Conservation (phyloP, 1,284 basidiomycete genomes). For the Mycosarcoma maydis region DNA sequence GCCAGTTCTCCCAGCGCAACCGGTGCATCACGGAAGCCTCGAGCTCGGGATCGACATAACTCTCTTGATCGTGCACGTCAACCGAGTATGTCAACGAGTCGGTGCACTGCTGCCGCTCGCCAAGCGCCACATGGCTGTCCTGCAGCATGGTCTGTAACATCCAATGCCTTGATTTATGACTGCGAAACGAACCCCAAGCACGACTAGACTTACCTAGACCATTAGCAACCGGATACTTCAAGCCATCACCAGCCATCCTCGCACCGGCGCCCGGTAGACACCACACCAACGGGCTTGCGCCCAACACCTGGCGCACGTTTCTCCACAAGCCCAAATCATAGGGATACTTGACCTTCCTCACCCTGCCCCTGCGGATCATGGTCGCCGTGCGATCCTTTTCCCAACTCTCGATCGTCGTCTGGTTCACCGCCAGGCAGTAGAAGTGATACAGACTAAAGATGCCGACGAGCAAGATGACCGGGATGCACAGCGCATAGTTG, state of each 20-base stretch:
- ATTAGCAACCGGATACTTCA: constrained; percentile 71
- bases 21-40: constrained; percentile 34
- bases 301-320: constrained; percentile 83
- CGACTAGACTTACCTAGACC: constrained; percentile 16
- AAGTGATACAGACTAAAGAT: constrained; percentile 82
- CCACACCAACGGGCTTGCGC: constrained; percentile 79
- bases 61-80: constrained; percentile 1
- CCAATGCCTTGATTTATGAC: constrained; percentile 11
- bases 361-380: constrained; percentile 83
- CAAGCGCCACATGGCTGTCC: background rate
- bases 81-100: background rate
- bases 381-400: constrained; percentile 94
- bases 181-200: background rate
- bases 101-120: background rate
- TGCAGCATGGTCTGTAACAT: constrained; percentile 9
- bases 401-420: constrained; percentile 96
- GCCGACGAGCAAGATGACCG: constrained; percentile 86
- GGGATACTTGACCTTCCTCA: constrained; percentile 85
- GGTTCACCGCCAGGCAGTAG: constrained; percentile 80
- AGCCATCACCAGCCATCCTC: constrained; percentile 77
- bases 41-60: constrained; percentile 21
- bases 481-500: constrained; percentile 85
- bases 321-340: constrained; percentile 79
- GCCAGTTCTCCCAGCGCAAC: constrained; percentile 40
- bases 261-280: constrained; percentile 74